Evolutionary conservation across 768 basidiomycete species (phyloP).

Genomic region (Holtermannia corniformis): DNA sequence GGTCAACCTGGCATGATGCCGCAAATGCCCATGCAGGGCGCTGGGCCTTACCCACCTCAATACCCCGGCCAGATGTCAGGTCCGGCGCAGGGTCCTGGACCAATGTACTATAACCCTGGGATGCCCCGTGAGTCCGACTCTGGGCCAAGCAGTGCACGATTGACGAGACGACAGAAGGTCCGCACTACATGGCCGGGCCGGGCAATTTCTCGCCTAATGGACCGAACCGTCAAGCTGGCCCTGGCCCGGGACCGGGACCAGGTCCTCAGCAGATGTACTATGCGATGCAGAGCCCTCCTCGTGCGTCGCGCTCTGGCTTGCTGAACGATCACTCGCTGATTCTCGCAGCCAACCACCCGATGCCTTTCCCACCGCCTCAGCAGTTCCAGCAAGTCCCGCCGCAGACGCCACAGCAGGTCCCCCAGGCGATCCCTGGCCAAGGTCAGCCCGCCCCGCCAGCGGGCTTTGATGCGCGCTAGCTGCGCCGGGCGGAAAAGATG

Average conservation of each 20-base stretch:
- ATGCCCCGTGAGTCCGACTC: slow-evolving; percentile 20
- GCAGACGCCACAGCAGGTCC: not conserved
- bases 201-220: slow-evolving; percentile 23
- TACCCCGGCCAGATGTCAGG: slow-evolving; percentile 13
- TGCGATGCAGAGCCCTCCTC: not conserved
- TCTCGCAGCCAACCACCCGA: not conserved
- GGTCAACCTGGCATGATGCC: slow-evolving; percentile 14
- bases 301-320: not conserved
- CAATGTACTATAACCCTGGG: slow-evolving; percentile 31
- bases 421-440: no score
- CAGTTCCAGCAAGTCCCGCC: not conserved
- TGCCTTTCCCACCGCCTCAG: not conserved
- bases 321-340: not conserved
- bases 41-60: slow-evolving; percentile 5
- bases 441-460: not conserved
- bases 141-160: not conserved
- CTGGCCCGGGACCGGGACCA: slow-evolving; percentile 4
- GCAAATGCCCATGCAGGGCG: slow-evolving; percentile 7
- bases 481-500: no score
- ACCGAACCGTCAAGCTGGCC: slow-evolving; percentile 9
- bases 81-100: slow-evolving; percentile 23
- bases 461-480: not conserved
- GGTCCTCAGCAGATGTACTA: not conserved
- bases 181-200: slow-evolving; percentile 27
- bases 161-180: slow-evolving; percentile 8